Evolutionary conservation across 2,329 filamentous ascomycete genomes (phyloP).

Genomic region (Colletotrichum sp.): DNA sequence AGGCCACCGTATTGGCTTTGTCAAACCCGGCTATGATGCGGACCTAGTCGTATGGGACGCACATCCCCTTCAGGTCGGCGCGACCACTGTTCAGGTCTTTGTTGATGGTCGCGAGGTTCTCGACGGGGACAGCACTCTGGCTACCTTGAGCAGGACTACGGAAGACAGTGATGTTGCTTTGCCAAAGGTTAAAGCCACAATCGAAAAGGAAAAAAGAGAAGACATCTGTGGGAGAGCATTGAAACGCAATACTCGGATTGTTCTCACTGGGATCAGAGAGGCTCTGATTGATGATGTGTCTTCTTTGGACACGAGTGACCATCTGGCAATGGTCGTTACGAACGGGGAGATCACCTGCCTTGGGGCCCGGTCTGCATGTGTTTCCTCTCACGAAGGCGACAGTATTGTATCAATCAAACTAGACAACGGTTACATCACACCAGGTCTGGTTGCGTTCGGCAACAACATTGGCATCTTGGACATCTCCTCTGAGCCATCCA

Average conservation of each 20-base stretch:
- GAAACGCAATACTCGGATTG: not conserved
- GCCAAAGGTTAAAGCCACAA: not conserved
- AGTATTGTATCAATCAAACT: conserved; percentile 35
- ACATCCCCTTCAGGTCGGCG: conserved; percentile 49
- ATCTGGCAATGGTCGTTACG: not conserved
- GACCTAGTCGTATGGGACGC: conserved; percentile 54
- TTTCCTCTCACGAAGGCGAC: not conserved
- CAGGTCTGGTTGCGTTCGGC: conserved; percentile 53
- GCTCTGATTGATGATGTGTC: not conserved
- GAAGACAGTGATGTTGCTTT: not conserved
- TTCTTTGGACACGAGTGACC: no score
- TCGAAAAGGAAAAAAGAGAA: not conserved
- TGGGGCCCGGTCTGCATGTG: not conserved
- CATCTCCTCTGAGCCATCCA: conserved; percentile 47
- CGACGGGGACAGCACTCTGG: not conserved
- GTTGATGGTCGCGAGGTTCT: conserved; percentile 42
- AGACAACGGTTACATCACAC: conserved; percentile 49
- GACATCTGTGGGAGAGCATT: not conserved
- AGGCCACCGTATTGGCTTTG: conserved; percentile 47
- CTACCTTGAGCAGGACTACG: accelerated
- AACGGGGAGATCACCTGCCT: not conserved
- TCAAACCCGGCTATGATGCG: conserved; percentile 49
- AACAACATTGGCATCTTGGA: conserved; percentile 53
- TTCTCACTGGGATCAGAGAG: not conserved
- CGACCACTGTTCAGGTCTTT: conserved; percentile 50